These are phyloP conservation scores for Pseudonitzschia delicatissima DNA, from an alignment of 108 stramenopile species.

Conservation along the genomic window DNA sequence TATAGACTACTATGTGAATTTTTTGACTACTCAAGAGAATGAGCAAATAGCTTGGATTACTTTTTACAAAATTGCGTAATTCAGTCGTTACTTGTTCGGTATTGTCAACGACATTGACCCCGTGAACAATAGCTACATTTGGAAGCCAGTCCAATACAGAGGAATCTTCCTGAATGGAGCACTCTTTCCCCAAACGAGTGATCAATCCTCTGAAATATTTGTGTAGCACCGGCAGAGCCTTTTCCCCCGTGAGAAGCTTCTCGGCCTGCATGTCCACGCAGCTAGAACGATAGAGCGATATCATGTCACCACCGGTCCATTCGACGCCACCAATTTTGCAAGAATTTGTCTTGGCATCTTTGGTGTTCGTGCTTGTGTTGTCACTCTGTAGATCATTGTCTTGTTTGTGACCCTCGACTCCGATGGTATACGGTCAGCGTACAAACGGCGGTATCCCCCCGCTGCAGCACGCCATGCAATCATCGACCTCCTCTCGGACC, in stretches of 20 bases:
- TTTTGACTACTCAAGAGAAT: too few relatives aligned
- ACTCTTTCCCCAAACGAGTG: constrained; percentile 16
- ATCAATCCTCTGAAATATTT: constrained; percentile 33
- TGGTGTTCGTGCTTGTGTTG: background rate
- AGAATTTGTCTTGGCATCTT: constrained; percentile 5
- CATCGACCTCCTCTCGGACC: constrained; percentile 59
- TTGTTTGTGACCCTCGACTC: background rate
- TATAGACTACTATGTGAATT: too few relatives aligned
- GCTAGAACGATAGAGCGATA: constrained; percentile 32
- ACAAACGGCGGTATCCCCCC: constrained; percentile 78
- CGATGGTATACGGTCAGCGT: constrained; percentile 43
- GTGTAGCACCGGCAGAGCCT: constrained; percentile 27
- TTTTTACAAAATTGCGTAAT: too few relatives aligned
- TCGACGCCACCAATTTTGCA: constrained; percentile 24
- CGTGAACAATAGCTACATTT: constrained; percentile 44
- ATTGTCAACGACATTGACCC: constrained; percentile 37
- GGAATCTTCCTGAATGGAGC: constrained; percentile 8
- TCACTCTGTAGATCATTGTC: background rate
- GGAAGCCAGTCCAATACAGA: constrained; percentile 38
- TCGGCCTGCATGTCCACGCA: constrained; percentile 27
- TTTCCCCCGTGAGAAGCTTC: constrained; percentile 33
- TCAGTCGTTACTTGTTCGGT: background rate
- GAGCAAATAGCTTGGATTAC: too few relatives aligned
- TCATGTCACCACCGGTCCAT: constrained; percentile 85
- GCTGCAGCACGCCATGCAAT: constrained; percentile 63